Evolutionary conservation across 495 filamentous ascomycete species (phyloP), one percentile per base, ranked within the genome.

Genomic region (Achaetomiella virescens): DNA sequence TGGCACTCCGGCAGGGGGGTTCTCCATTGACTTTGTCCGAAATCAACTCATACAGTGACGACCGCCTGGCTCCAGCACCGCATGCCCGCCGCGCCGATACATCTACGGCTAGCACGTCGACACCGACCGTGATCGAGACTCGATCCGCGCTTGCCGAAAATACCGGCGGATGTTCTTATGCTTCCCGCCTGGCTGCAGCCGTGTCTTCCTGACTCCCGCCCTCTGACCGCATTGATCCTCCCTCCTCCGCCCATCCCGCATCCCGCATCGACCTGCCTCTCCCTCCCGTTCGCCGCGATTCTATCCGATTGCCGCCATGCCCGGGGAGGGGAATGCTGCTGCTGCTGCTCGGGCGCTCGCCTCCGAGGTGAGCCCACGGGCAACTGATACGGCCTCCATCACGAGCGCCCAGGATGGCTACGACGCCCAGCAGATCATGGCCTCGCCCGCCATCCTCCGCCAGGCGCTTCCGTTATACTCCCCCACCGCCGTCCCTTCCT

Each of bases 381-480:
- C 52, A 33, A 40, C 36, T 33, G 63, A 62, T 18, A 40, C 40
- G 35, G 49, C 60, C 22, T 53, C 62, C 1, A 37, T 38, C 14
- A n/a, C 54, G 4, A 50, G 41, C 55, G 40, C 57, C 41, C 56
- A 62, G 6, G 63, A 66, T n/a, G 58, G 58, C 60, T 68, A 63
- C 45, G 67, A 68, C 69, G 86, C 84, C 77, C 87, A 90, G 61
- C 84, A 81, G 42, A 77, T 80, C 38, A 72, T 75, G 12, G 81
- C 82, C 85, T 78, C 51, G 71, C 78, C 64, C 89, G 69, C 73
- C 76, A 81, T 5, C 86, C 85, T 53, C 83, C 87, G 1, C 88
- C 87, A 6, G 85, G 80, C 83, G 63, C 73, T 18, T 74, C 75
- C 25, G 74, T 74, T 8, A n/a, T 75, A 76, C 43, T 67, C 73